Conservation (phyloP, 257 asterid genomes). For the Apocynum venetum region DNA sequence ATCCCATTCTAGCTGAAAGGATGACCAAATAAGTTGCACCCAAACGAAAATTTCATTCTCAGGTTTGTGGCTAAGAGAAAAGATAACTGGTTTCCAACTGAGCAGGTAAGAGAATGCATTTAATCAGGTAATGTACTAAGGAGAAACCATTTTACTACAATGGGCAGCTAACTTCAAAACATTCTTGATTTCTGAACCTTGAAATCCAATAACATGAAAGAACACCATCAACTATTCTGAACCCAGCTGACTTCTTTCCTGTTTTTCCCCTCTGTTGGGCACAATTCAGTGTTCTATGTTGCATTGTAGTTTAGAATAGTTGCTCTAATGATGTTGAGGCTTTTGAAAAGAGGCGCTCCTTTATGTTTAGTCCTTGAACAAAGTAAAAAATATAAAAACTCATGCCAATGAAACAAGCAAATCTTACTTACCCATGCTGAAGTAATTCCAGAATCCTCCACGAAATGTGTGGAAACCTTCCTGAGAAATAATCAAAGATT, state of each 20-base stretch:
- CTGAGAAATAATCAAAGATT: constrained; percentile 23
- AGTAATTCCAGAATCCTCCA: constrained; percentile 60
- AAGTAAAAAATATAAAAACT: not conserved
- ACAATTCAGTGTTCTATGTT: not conserved
- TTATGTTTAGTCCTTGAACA: not conserved
- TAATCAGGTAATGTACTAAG: not conserved
- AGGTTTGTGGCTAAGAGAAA: too few species aligned
- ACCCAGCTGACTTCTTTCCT: not conserved
- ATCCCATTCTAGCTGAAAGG: not conserved
- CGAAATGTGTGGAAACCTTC: constrained; percentile 43
- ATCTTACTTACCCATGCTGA: constrained; percentile 45
- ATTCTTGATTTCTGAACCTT: not conserved
- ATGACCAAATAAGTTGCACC: not conserved
- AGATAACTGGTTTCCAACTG: not conserved
- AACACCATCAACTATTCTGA: not conserved
- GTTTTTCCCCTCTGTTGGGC: not conserved
- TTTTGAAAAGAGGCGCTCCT: not conserved
- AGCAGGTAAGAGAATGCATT: not conserved
- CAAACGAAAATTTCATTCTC: not conserved
- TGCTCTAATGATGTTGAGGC: not conserved
- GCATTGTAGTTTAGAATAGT: not conserved
- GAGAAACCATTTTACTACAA: too few species aligned
- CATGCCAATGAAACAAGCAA: not conserved
- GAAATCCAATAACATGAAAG: too few species aligned
- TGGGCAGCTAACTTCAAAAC: not conserved